phyloP scores from a whole-genome alignment of 345 rosid genomes.

The Lepidium didymum region DNA sequence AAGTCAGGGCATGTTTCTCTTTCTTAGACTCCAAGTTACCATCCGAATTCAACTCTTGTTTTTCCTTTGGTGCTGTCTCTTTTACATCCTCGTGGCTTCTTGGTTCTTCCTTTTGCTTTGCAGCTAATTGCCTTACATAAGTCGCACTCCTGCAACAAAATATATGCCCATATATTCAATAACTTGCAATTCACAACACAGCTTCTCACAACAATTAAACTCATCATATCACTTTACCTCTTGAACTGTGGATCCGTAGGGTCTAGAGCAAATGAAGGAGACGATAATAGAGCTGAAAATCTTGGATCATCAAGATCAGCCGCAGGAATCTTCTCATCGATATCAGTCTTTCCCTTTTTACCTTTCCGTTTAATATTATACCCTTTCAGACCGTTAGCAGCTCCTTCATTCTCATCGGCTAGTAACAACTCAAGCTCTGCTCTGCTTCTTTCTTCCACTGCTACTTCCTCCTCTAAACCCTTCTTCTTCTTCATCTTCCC shows the following conservation, averaged over 20 bases:
- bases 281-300: slow-evolving; percentile 50
- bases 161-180: background rate
- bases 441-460: slow-evolving; percentile 46
- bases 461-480: slow-evolving; percentile 29
- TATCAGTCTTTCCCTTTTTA: slow-evolving; percentile 43
- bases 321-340: slow-evolving; percentile 60
- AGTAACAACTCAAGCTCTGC: slow-evolving; percentile 87
- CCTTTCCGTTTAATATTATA: slow-evolving; percentile 69
- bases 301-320: slow-evolving; percentile 55
- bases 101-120: slow-evolving; percentile 38
- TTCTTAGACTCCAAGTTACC: slow-evolving; percentile 31
- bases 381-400: slow-evolving; percentile 55
- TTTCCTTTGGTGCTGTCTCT: background rate
- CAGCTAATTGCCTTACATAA: slow-evolving; percentile 61
- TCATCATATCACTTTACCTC: slow-evolving; percentile 41
- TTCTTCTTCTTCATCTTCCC: slow-evolving; percentile 21
- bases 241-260: slow-evolving; percentile 96
- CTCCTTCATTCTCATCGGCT: slow-evolving; percentile 62
- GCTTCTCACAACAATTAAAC: background rate
- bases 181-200: background rate
- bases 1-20: slow-evolving; percentile 43
- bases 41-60: slow-evolving; percentile 5
- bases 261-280: slow-evolving; percentile 70
- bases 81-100: slow-evolving; percentile 28
- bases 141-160: slow-evolving; percentile 68